Base-by-base conservation (phyloP, 371 early-diverging fungal genomes). In the Mortierella sp. region DNA sequence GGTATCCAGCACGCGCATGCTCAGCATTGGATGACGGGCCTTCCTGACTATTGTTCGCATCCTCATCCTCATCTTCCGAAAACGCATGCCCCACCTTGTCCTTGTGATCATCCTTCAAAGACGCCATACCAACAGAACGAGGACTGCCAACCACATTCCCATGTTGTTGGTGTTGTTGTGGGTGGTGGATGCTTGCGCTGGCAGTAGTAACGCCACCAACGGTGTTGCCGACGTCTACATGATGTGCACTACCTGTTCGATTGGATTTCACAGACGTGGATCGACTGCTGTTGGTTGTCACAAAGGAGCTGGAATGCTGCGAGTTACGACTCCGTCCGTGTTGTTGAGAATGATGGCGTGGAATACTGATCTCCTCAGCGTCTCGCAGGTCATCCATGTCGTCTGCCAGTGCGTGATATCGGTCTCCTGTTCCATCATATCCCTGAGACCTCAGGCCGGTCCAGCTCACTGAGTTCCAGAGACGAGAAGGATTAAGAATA, bases 301-400 rank as follows among this genome's bases (percentile, higher is more conserved):
- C 39, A 31, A 70, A 76, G 2, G 64, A 64, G 6, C 62, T 49
- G 17, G 78, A 76, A 11, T 76, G 78, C 27, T 70, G 70, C 2
- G 76, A 76, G 21, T 56, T 56, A 9, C 57, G 69, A 34, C 51
- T 49, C 15, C 61, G 58, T 30, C 64, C 70, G 34, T 58, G 50
- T 46, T 52, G 62, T 21, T 39, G 58, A 15, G 43, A 27, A 37
- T 60, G 56, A 55, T 76, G 70, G 27, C 78, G 78, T 14, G 78
- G 70, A 34, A 76, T 76, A 30, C 70, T 64, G 28, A 76, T 64
- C 62, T 76, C 78, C 19, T 76, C 70, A 3, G 78, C 78, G n/a
- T 76, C 76, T 27, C 76, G 57, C 44, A 68, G 62, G 23, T 76
- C 65, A 30, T 68, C 76, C 60, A 73, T 43, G 24, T 51, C 64